Evolutionary conservation across 1,139 yeast genomes (phyloP).

Genomic region (Sugiyamaella japonica): DNA sequence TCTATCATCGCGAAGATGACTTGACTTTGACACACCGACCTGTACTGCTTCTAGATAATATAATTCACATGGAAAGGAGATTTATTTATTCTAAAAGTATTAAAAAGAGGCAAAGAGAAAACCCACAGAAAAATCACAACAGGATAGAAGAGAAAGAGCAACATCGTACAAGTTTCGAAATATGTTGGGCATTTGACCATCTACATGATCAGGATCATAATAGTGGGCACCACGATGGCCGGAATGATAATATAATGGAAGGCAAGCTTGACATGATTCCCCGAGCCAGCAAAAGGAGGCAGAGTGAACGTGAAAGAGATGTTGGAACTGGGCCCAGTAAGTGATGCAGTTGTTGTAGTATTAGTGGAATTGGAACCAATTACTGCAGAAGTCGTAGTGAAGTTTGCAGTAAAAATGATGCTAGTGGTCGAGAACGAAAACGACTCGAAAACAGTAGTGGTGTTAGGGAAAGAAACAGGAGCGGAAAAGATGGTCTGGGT

Average conservation of each 20-base stretch:
- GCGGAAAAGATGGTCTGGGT: constrained; percentile 1
- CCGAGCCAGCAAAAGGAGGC: background rate
- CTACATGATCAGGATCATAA: background rate
- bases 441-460: constrained; percentile 11
- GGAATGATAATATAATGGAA: background rate
- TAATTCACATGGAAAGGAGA: no score
- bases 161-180: no score
- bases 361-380: background rate
- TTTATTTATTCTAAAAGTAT: no score
- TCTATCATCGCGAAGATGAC: no score
- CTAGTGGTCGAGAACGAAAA: constrained; percentile 3
- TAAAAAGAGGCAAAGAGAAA: no score
- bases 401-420: constrained; percentile 5
- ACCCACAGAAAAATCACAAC: no score
- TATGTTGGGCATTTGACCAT: background rate
- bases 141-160: no score
- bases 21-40: no score
- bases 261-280: background rate
- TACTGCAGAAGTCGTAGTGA: background rate
- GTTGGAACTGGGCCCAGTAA: background rate
- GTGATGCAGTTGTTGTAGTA: background rate
- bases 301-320: background rate
- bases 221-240: background rate
- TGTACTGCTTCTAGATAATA: no score
- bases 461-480: constrained; percentile 5